Evolutionary conservation across 345 rosid species (phyloP).

Genomic region (Raphanus sativus): DNA sequence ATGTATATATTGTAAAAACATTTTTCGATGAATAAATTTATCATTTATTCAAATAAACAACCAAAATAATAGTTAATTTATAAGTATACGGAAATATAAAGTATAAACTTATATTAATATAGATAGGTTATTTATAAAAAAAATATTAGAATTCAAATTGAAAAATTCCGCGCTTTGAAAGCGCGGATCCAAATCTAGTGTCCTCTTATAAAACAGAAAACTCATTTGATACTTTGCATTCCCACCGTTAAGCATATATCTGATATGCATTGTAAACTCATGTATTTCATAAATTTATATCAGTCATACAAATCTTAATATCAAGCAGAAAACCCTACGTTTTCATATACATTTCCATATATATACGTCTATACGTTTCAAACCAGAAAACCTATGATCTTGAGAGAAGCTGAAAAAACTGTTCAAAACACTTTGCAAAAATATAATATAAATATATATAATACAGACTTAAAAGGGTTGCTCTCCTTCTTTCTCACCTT

Average conservation of each 20-base stretch:
- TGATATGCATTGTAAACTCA: not conserved
- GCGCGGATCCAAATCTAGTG: too few relatives aligned
- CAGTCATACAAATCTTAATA: not conserved
- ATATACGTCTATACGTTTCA: not conserved
- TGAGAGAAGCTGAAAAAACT: slow-evolving; percentile 5
- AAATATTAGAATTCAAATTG: too few relatives aligned
- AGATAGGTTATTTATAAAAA: too few relatives aligned
- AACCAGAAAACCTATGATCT: not conserved
- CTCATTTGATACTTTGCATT: not conserved
- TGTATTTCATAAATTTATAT: not conserved
- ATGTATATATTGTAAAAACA: too few relatives aligned
- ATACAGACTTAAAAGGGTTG: slow-evolving; percentile 4
- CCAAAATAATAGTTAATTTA: too few relatives aligned
- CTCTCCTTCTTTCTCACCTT: slow-evolving; percentile 3
- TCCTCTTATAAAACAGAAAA: not conserved
- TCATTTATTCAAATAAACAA: too few relatives aligned
- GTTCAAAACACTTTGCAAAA: slow-evolving; percentile 2
- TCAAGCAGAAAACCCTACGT: not conserved
- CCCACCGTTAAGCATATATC: not conserved
- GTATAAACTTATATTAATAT: too few relatives aligned
- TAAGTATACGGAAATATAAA: too few relatives aligned
- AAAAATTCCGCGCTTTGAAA: too few relatives aligned
- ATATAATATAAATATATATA: not conserved
- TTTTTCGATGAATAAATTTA: too few relatives aligned
- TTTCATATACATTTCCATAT: not conserved